Conservation (phyloP, 2,329 filamentous ascomycete species). For the Pyrenochaeta sp. region DNA sequence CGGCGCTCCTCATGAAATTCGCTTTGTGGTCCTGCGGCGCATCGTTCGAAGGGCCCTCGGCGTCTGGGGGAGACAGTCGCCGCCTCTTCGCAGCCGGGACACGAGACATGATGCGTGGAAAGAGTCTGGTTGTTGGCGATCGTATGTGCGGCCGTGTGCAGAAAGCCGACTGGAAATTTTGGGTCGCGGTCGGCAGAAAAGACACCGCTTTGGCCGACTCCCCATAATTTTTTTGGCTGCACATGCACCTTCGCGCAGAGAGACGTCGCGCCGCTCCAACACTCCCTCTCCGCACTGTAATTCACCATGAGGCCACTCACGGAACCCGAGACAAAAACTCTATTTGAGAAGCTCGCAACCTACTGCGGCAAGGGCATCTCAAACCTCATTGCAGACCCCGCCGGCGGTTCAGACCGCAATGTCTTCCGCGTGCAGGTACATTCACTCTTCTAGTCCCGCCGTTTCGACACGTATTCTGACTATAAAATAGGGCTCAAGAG, state of each 20-base stretch:
- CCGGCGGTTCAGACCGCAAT: conserved; percentile 44
- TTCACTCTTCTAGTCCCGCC: not conserved
- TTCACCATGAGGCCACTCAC: conserved; percentile 79
- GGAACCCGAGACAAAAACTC: conserved; percentile 77
- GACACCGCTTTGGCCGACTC: conserved; percentile 11
- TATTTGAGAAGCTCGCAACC: conserved; percentile 92
- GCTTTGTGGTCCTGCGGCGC: conserved; percentile 37
- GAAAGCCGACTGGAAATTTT: conserved; percentile 30
- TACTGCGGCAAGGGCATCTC: conserved; percentile 90
- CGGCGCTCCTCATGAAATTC: conserved; percentile 75
- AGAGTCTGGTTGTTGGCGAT: conserved; percentile 1
- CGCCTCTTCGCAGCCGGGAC: conserved; percentile 47
- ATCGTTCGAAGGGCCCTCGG: conserved; percentile 23
- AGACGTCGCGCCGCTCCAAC: conserved; percentile 17
- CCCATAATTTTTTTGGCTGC: conserved; percentile 17
- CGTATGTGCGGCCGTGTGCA: conserved; percentile 11
- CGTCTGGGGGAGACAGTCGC: conserved; percentile 46
- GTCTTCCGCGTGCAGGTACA: conserved; percentile 60
- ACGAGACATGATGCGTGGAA: conserved; percentile 36
- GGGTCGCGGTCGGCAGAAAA: conserved; percentile 24
- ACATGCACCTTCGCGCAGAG: conserved; percentile 18
- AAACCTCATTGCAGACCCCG: conserved; percentile 64
- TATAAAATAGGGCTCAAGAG: conserved; percentile 70
- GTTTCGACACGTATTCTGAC: conserved; percentile 8
- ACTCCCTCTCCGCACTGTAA: conserved; percentile 8